Evolutionary conservation across 495 filamentous ascomycete genomes (phyloP).

Genomic region (Oleoguttula mirabilis): DNA sequence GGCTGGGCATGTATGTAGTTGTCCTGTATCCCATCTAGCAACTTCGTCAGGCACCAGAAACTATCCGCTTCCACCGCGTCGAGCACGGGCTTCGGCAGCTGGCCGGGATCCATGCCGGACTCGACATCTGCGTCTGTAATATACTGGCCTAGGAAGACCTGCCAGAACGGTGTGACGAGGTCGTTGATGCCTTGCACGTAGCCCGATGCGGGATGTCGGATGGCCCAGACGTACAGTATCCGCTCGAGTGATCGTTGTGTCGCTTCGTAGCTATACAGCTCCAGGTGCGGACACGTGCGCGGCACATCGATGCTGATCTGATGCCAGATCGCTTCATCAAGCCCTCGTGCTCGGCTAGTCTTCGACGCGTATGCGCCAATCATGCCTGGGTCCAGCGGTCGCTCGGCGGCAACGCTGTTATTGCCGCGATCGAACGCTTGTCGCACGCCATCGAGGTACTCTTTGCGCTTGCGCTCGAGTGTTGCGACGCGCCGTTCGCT

Average conservation of each 20-base stretch:
- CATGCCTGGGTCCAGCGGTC: no score
- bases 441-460: constrained; percentile 89
- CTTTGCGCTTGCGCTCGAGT: constrained; percentile 87
- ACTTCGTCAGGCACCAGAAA: constrained; percentile 95
- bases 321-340: constrained; percentile 95
- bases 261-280: constrained; percentile 88
- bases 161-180: constrained; percentile 93
- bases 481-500: constrained; percentile 83
- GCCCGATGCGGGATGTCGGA: constrained; percentile 89
- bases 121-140: constrained; percentile 89
- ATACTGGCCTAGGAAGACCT: constrained; percentile 88
- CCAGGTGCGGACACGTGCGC: constrained; percentile 88
- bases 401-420: constrained; percentile 22
- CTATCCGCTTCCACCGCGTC: constrained; percentile 97
- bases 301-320: constrained; percentile 98
- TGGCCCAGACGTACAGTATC: constrained; percentile 95
- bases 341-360: constrained; percentile 46
- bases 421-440: constrained; percentile 80
- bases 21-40: constrained; percentile 95
- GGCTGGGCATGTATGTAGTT: constrained; percentile 98
- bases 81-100: constrained; percentile 76
- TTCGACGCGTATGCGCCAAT: background rate
- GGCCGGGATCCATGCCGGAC: constrained; percentile 89
- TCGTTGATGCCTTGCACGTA: constrained; percentile 99
- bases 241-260: constrained; percentile 87